These are phyloP conservation scores for Umbelopsis ramanniana DNA, from an alignment of 192 early-diverging fungal genomes.

Conservation along the genomic window DNA sequence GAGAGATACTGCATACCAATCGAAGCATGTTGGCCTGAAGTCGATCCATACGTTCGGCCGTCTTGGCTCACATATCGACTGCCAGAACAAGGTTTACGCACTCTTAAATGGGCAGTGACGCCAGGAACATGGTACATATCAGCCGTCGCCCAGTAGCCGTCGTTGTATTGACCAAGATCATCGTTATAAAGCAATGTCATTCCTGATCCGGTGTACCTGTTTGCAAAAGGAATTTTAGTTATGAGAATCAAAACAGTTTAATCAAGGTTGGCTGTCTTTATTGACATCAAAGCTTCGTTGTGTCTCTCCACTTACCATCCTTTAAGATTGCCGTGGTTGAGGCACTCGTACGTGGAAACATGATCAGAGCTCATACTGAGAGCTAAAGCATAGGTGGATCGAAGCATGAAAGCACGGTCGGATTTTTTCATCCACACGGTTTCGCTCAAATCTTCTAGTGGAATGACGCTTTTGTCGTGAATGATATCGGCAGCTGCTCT, in stretches of 20 bases:
- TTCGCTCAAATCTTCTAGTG: not conserved
- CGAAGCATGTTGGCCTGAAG: not conserved
- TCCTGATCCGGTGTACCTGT: not conserved
- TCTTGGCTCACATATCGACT: constrained; percentile 10
- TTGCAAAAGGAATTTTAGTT: too few relatives aligned
- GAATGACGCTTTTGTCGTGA: not conserved
- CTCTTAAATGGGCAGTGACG: not conserved
- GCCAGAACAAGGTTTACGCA: not conserved
- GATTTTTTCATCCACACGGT: constrained; percentile 9
- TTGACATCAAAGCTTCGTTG: too few relatives aligned
- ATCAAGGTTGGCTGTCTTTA: too few relatives aligned
- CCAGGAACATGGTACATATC: constrained; percentile 18
- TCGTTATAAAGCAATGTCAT: constrained; percentile 10
- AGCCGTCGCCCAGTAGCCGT: constrained; percentile 17
- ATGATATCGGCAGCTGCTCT: constrained; percentile 1
- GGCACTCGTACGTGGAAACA: not conserved
- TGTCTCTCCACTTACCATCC: constrained; percentile 1
- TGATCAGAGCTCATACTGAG: not conserved
- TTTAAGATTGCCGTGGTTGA: constrained; percentile 9
- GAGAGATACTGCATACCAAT: not conserved
- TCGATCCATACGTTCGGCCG: not conserved
- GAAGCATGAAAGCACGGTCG: constrained; percentile 2
- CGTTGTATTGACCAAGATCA: constrained; percentile 3
- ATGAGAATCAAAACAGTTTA: too few relatives aligned
- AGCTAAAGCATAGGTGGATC: not conserved